Evolutionary conservation across 2,329 filamentous ascomycete genomes (phyloP), one percentile per base, ranked within the genome.

Genomic region (Claviceps digitariae): DNA sequence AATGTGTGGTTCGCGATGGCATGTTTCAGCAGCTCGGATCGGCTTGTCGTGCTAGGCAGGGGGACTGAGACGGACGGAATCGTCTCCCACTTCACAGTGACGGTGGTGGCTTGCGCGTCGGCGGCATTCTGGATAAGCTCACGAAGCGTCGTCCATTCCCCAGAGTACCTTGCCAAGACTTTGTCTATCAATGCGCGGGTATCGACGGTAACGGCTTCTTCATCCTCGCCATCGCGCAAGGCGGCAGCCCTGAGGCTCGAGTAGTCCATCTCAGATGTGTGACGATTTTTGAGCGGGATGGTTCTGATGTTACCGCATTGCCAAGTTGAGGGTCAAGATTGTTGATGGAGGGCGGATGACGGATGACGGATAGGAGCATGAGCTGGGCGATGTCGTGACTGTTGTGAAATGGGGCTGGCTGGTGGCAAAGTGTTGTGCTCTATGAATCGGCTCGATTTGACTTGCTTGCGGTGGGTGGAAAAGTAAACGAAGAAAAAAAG

Each of bases 101-200:
- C 91, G 53, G 83, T 90, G 17, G 84, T 87, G 48, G 93, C 93
- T 64, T 90, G 87, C 23, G 93, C 93, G 72, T 98, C 93, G 58
- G 93, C 91, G n/a, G 93, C 93, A 66, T 98, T 98, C 65, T 98
- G 93, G 46, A 98, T 90, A 56, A 98, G 82, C 67, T 98, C 93
- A 74, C 93, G 82, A 20, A 98, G 72, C 9, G 79, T 86, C 6
- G 82, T 90, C 84, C 91, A 96, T 74, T 98, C 94, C 62, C 93
- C 91, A 2, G 90, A 95, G 67, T 98, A 98, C 64, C 93, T 79
- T 10, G 93, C 93, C 50, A 98, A 79, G 12, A 98, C 91, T 70
- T 98, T 98, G 72, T 97, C 94, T 65, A 98, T 98, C 61, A 98
- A 71, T 45, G 93, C 93, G 64, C 94, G 80, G 49, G 93, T 98